Base-by-base conservation (phyloP, 75 land plant species). In the Chamaecyparis obtusa region DNA sequence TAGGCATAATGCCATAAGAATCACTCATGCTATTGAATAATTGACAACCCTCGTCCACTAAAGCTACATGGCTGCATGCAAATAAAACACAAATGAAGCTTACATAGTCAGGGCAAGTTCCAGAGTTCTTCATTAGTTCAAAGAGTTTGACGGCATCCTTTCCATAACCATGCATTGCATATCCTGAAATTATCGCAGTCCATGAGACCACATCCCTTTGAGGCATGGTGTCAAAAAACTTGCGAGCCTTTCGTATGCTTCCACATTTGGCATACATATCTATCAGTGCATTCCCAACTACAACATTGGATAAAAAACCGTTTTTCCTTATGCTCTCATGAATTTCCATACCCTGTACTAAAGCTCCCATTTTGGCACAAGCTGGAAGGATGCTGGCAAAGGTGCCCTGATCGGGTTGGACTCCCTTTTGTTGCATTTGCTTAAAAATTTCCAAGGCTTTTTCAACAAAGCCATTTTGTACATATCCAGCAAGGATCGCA, bases 231-330 rank as follows among this genome's bases (percentile, higher is more conserved):
- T 79, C 82, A 79, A 79, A 79, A 16, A 41, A 24, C 1, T 79
- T 5, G 41, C 86, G 71, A 54, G 93, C 88, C 67, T 56, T 84
- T 13, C 32, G 46, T 17, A 89, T 55, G 67, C 49, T 56, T 35
- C 89, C 90, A 60, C 84, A 89, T 43, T 89, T 89, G 32, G 60
- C 90, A 89, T 88, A 89, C 89, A 88, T 88, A 72, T 89, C 88
- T 60, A 89, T 51, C 55, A 51, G 13, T 51, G 55, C 55, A 14
- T 51, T 51, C 55, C 55, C 55, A 51, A 51, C 55, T 51, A 51
- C 55, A 14, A 51, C 55, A 51, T 51, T 51, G 55, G 55, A 51
- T 15, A 51, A 51, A 13, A 51, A 14, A 2, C 55, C 13, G 16
- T 51, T 51, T 51, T 51, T 51, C 55, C 55, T 51, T 51, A 51